phyloP scores from a whole-genome alignment of 306 rosid genomes.

The Luffa acutangula region DNA sequence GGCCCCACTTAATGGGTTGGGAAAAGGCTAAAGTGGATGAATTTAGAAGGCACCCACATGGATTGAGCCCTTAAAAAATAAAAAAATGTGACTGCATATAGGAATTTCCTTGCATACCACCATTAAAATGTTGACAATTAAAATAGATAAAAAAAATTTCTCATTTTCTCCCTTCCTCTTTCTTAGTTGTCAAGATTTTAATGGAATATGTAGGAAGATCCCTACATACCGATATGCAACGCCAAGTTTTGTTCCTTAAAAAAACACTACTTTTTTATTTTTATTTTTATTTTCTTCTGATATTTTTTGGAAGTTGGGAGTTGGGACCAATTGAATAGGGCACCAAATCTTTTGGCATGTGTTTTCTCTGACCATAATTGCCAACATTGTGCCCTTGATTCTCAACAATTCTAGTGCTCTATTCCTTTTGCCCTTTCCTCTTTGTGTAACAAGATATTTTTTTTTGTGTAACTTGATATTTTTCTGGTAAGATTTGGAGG shows the following conservation, averaged over 20 bases:
- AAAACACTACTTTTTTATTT: background rate
- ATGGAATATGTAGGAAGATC: too few species aligned
- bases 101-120: too few species aligned
- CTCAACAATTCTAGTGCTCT: constrained; percentile 4
- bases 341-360: background rate
- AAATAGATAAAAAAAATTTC: too few species aligned
- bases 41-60: constrained; percentile 3
- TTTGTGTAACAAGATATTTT: constrained; percentile 4
- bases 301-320: background rate
- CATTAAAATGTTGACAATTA: too few species aligned
- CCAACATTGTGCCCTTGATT: background rate
- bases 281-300: background rate
- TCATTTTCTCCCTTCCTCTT: too few species aligned
- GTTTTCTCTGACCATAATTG: constrained; percentile 1
- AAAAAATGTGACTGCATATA: too few species aligned
- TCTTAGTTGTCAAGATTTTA: too few species aligned
- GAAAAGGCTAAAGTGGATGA: constrained; percentile 4
- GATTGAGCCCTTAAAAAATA: background rate
- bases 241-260: too few species aligned
- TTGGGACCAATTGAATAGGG: constrained; percentile 5
- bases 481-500: background rate
- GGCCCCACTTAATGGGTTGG: constrained; percentile 6
- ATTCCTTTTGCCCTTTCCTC: background rate
- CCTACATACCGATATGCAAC: too few species aligned
- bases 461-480: background rate